Conservation (phyloP, 2,329 filamentous ascomycete genomes). For the Talaromyces amestolkiae region DNA sequence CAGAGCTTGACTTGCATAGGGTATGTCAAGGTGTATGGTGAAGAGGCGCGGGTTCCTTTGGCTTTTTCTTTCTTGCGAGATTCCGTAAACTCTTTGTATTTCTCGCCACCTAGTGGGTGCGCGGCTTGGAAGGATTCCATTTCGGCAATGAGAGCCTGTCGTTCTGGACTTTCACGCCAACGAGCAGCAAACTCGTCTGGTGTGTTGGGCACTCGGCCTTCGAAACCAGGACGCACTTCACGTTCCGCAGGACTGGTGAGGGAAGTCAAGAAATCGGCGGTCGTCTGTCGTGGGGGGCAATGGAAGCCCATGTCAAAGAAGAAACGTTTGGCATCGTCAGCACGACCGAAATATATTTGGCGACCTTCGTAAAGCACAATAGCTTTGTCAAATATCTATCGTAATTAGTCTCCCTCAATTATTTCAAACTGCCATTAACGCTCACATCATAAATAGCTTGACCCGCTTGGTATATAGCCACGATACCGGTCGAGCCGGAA, state of each 20-base stretch:
- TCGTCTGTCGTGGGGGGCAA: slow-evolving; percentile 69
- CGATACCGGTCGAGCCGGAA: slow-evolving; percentile 50
- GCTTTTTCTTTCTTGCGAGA: slow-evolving; percentile 46
- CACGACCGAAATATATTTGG: slow-evolving; percentile 73
- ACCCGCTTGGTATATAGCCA: slow-evolving; percentile 57
- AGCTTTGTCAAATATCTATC: slow-evolving; percentile 66
- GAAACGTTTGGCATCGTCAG: slow-evolving; percentile 59
- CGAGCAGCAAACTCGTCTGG: slow-evolving; percentile 64
- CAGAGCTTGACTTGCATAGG: slow-evolving; percentile 74
- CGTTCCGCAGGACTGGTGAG: slow-evolving; percentile 66
- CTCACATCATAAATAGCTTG: slow-evolving; percentile 50
- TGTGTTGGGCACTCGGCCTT: slow-evolving; percentile 63
- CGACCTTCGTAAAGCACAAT: slow-evolving; percentile 72
- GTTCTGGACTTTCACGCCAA: slow-evolving; percentile 56
- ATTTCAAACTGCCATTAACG: no score
- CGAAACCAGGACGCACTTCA: slow-evolving; percentile 57
- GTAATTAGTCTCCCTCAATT: neutral
- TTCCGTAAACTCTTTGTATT: slow-evolving; percentile 40
- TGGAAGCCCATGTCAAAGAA: slow-evolving; percentile 69
- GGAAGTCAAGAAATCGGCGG: slow-evolving; percentile 68
- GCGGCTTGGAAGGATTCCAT: slow-evolving; percentile 45
- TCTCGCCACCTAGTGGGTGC: slow-evolving; percentile 43
- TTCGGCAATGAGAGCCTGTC: slow-evolving; percentile 41
- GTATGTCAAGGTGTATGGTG: slow-evolving; percentile 80
- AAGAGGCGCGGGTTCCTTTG: slow-evolving; percentile 58